Base-by-base conservation (phyloP, 2,329 filamentous ascomycete species). In the Cordyceps pruinosa region DNA sequence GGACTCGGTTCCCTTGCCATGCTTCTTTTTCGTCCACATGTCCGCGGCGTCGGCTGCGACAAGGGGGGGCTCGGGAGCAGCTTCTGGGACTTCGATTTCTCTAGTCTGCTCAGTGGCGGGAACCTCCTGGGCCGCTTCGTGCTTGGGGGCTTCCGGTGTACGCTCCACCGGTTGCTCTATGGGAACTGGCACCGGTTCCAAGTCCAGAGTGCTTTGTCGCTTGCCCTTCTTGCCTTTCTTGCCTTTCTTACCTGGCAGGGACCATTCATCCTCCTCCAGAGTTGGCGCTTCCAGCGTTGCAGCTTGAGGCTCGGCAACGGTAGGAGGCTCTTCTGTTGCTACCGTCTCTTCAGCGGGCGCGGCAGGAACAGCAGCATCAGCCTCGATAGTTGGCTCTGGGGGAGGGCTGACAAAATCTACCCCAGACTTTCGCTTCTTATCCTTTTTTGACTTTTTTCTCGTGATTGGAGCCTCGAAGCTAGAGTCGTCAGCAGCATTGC, bases 171-270 rank as follows among this genome's bases (percentile, higher is more conserved):
- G 30, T 21, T 51, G 21, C 7, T 52, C 28, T 19, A 17, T 17
- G 21, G 45, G 21, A 37, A 12, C 45, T 10, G 32, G 23, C 25
- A 52, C 47, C 9, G 50, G 23, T 7, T 41, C 37, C 25, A 21
- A 19, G 6, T 49, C 41, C 19, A 46, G 21, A 28, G 42, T 45
- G 30, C 47, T 53, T 19, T 44, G 34, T 35, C 42, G 54, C 34
- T 70, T 72, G 30, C 56, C 59, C 49, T 63, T 63, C 50, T 75
- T 59, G 39, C 37, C 73, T 58, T 79, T 78, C 61, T 78, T 79
- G 12, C 68, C 73, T 61, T 77, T 80, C 60, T 73, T 76, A 57
- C 66, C 65, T 50, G 73, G 69, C 37, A 68, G 61, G 8, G 70
- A 69, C 60, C 63, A 66, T 26, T 66, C 65, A 34, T 63, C 62